Evolutionary conservation across 2,329 filamentous ascomycete genomes (phyloP).

Genomic region (Aspergillus intermedius): DNA sequence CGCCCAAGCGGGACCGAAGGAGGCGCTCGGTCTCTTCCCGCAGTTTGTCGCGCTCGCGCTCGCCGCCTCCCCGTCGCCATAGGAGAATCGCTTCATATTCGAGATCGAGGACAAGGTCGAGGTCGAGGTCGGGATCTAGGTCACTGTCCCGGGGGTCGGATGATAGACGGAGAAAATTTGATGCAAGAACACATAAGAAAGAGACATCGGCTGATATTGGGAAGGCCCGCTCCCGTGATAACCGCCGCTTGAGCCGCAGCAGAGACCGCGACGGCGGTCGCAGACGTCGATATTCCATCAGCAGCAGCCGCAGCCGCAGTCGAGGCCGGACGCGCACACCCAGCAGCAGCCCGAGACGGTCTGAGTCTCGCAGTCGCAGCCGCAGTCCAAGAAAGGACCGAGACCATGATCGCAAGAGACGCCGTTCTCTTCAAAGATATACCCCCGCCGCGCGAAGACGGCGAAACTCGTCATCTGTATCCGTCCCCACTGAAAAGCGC

Average conservation of each 20-base stretch:
- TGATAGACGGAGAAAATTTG: conserved; percentile 37
- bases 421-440: conserved; percentile 42
- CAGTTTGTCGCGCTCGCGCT: conserved; percentile 31
- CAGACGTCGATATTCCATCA: conserved; percentile 18
- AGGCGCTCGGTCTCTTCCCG: conserved; percentile 35
- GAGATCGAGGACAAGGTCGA: conserved; percentile 30
- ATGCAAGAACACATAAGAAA: conserved; percentile 35
- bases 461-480: conserved; percentile 38
- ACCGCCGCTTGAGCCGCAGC: conserved; percentile 35
- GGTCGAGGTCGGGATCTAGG: conserved; percentile 28
- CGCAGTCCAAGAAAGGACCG: conserved; percentile 26
- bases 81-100: conserved; percentile 34
- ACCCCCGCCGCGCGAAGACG: conserved; percentile 35
- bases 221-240: conserved; percentile 41
- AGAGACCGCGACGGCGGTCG: conserved; percentile 26
- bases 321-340: neutral
- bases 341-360: conserved; percentile 26
- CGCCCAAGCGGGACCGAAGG: conserved; percentile 44
- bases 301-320: conserved; percentile 23
- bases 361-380: conserved; percentile 19
- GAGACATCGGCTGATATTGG: conserved; percentile 46
- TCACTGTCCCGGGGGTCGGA: conserved; percentile 24
- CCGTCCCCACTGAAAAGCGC: conserved; percentile 37
- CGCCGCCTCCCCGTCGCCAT: conserved; percentile 23
- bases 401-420: conserved; percentile 24